Base-by-base conservation (phyloP, 2,329 filamentous ascomycete genomes). In the Ophiostoma ips region DNA sequence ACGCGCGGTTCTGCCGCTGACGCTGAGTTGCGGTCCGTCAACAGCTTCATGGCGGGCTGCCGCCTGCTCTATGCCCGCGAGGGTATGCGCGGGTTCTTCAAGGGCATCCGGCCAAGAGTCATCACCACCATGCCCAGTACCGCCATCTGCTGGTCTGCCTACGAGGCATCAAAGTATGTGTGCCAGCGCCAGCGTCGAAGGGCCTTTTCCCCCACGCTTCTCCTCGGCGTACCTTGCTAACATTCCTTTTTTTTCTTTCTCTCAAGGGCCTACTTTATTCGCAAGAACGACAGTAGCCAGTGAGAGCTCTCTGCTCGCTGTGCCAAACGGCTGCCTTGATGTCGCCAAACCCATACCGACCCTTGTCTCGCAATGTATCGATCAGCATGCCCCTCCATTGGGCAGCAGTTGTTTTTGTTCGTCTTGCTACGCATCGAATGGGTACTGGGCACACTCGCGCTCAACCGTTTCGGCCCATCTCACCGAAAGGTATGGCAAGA, bases 51-150 rank as follows among this genome's bases (percentile, higher is more conserved):
- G 58, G 81, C 86, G 41, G 89, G 88, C 8, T 90, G 87, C 55
- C 74, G 75, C 55, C 80, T 95, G 52, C 81, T 95, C 56, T 84
- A 88, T 64, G 77, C 79, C 59, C 80, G 89, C 61, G 90, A 94
- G 63, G 92, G 92, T 34, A 74, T 84, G 60, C 73, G 71, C 51
- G 92, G 92, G 3, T 98, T 96, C 68, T 89, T 95, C 70, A 89
- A 94, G 63, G 92, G 92, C 40, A 78, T 95, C 63, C 82, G 85
- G 59, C 92, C 92, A 44, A 77, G 92, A 61, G 83, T 98, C 45
- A 81, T 98, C 55, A 95, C 89, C 11, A 95, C 92, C 1, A 96
- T 96, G 84, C 92, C 92, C 18, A 95, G 89, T 69, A 98, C 92
- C 33, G 92, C 92, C n/a, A 98, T 98, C 62, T 98, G 92, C 74